phyloP scores from a whole-genome alignment of 148 eudicot species.

The Oxyria digyna region DNA sequence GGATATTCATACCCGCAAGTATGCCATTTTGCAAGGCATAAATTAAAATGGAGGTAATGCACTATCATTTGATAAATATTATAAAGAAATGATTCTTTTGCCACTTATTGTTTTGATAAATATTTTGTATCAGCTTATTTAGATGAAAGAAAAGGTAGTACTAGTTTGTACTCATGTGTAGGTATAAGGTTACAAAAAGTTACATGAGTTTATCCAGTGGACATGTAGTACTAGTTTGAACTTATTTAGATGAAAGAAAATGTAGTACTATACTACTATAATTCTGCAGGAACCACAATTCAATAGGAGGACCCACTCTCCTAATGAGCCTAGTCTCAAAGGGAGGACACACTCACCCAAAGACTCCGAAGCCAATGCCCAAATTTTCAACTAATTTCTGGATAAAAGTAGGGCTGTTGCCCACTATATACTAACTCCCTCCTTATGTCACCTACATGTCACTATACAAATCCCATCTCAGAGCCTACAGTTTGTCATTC shows the following conservation, averaged over 20 bases:
- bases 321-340: too few species aligned
- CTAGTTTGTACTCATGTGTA: not conserved
- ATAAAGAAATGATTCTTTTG: not conserved
- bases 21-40: not conserved
- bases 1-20: not conserved
- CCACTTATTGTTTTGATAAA: not conserved
- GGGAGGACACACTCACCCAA: too few species aligned
- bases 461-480: too few species aligned
- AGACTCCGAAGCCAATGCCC: too few species aligned
- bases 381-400: too few species aligned
- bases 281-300: too few species aligned
- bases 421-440: too few species aligned
- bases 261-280: not conserved
- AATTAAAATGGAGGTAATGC: not conserved
- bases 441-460: too few species aligned
- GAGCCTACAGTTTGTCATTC: too few species aligned
- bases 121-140: not conserved
- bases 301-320: too few species aligned
- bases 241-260: not conserved
- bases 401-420: too few species aligned
- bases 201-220: not conserved
- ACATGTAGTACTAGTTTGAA: not conserved
- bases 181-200: not conserved
- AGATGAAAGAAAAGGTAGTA: not conserved
- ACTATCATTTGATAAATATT: not conserved